phyloP scores from a whole-genome alignment of 441 rosid species.

The Brassica hybrid region DNA sequence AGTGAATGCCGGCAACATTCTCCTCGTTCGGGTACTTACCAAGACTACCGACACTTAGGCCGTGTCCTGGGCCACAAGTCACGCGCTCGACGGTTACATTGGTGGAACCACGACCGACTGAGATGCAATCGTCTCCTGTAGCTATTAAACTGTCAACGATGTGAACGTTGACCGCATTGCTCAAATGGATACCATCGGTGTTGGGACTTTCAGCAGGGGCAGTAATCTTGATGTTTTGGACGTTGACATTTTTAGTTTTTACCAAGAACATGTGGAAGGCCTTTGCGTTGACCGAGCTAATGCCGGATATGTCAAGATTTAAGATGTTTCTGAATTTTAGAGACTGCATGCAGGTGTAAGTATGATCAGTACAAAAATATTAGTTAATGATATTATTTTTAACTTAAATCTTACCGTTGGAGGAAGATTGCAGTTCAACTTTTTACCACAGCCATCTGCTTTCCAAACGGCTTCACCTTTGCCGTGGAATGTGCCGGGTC shows the following conservation, averaged over 20 bases:
- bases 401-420: conserved; percentile 29
- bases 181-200: conserved; percentile 45
- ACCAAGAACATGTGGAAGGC: conserved; percentile 44
- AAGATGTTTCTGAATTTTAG: conserved; percentile 38
- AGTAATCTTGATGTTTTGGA: conserved; percentile 31
- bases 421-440: conserved; percentile 33
- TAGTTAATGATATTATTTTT: neutral
- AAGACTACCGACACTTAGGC: conserved; percentile 73
- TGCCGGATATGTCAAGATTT: conserved; percentile 22
- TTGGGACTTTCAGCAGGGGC: conserved; percentile 44
- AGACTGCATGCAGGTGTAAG: conserved; percentile 25
- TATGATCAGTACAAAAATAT: neutral
- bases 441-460: conserved; percentile 31
- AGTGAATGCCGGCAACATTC: conserved; percentile 52
- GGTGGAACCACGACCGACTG: conserved; percentile 50
- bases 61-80: conserved; percentile 80
- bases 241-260: conserved; percentile 10
- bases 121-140: conserved; percentile 70
- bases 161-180: conserved; percentile 36
- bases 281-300: conserved; percentile 40
- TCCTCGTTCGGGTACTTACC: conserved; percentile 62
- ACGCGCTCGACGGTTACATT: conserved; percentile 46
- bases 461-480: conserved; percentile 35
- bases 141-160: conserved; percentile 41
- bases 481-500: conserved; percentile 43